phyloP scores from a whole-genome alignment of 768 basidiomycete species.

The Kwoniella europaea region DNA sequence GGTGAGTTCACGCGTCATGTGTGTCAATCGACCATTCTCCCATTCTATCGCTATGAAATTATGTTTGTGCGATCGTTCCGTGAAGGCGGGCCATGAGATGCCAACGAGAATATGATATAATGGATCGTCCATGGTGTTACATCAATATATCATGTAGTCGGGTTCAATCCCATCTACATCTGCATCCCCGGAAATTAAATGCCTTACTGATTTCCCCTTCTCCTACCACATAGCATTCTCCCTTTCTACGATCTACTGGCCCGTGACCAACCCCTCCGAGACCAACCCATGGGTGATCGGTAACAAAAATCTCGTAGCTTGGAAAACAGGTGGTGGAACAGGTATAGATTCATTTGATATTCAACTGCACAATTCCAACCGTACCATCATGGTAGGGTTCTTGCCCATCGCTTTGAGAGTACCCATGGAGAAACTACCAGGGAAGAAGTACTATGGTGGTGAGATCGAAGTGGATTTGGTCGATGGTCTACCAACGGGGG shows the following conservation, averaged over 20 bases:
- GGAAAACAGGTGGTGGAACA: constrained; percentile 52
- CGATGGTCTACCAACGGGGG: constrained; percentile 32
- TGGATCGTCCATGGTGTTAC: too few species aligned
- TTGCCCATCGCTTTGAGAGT: constrained; percentile 53
- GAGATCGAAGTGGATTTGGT: constrained; percentile 53
- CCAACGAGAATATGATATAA: too few species aligned
- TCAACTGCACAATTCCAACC: constrained; percentile 53
- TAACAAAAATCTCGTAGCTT: constrained; percentile 48
- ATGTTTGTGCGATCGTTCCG: too few species aligned
- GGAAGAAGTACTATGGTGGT: constrained; percentile 53
- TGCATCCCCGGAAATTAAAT: too few species aligned
- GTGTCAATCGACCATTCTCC: too few species aligned
- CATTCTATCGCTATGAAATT: too few species aligned
- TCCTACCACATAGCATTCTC: constrained; percentile 4
- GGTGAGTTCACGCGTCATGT: constrained; percentile 2
- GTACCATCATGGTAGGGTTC: constrained; percentile 52
- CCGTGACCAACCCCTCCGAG: constrained; percentile 40
- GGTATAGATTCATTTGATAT: constrained; percentile 56
- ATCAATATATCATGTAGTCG: too few species aligned
- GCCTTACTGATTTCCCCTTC: not conserved
- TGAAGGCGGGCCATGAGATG: too few species aligned
- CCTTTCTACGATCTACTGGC: constrained; percentile 54
- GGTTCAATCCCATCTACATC: too few species aligned
- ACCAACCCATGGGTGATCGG: constrained; percentile 54
- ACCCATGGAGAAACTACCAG: constrained; percentile 50